Evolutionary conservation across 176 grass and related monocot species (phyloP), one percentile per base, ranked within the genome.

Genomic region (Bromus sterilis): DNA sequence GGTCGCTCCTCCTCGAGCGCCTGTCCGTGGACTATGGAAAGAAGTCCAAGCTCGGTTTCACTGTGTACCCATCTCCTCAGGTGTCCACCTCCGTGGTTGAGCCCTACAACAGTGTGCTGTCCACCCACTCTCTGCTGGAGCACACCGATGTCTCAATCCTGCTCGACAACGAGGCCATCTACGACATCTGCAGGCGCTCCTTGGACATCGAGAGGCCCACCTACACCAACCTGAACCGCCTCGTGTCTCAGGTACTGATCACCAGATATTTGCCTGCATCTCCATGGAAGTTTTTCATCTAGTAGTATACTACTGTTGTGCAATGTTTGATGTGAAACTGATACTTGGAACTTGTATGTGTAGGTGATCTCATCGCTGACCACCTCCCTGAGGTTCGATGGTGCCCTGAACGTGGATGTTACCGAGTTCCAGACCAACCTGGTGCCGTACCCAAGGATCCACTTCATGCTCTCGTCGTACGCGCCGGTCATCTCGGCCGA

Each of bases 371-470:
- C 93, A 83, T 95, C 93, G 6, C 87, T 95, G 70, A 95, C 93
- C 14, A 51, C 90, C 31, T 95, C 93, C 21, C 65, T 95, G 82
- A 85, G 93, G 84, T 95, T 95, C 37, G 93, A 95, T 55, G 93
- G 93, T 70, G 93, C 93, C 44, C 88, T 95, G 35, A 92, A 95
- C 43, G 93, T 95, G 43, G 93, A 95, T 56, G 93, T 95, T 28
- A 90, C 82, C 0, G 90, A 95, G 82, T 95, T 95, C 87, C 93
- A 95, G 85, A 95, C 93, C 78, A 95, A 95, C 78, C 87, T 95
- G 43, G 93, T 95, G 2, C 93, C 93, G 9, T 95, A 95, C 82
- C 93, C 93, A 4, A 69, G 93, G 63, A 95, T 95, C 60, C 93
- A 92, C 71, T 95, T 95, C 82, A 95, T 95, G 93, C 85, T 92